Conservation (phyloP, 1,139 yeast species). For the Meyerozyma sp. region DNA sequence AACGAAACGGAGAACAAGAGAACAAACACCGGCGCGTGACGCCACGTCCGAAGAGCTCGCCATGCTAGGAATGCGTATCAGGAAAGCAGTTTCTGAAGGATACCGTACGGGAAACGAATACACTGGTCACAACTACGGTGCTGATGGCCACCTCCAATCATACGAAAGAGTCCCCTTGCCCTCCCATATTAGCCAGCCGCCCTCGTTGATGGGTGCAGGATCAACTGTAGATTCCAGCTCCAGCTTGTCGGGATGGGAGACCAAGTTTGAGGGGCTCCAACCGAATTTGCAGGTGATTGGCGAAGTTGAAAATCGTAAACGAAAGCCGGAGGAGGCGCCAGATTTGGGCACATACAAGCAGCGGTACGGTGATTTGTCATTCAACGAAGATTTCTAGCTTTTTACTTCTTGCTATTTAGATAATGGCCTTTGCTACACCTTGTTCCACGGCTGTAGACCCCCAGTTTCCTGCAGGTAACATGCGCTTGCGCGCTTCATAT, state of each 20-base stretch:
- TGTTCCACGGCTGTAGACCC: not conserved
- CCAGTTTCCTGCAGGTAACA: not conserved
- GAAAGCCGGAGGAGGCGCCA: constrained; percentile 34
- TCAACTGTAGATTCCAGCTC: constrained; percentile 41
- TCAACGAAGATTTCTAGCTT: constrained; percentile 41
- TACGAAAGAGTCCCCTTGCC: constrained; percentile 53
- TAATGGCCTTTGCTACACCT: not conserved
- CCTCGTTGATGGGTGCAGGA: constrained; percentile 31
- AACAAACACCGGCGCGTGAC: constrained; percentile 10
- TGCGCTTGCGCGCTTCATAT: not conserved
- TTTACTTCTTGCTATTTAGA: not conserved
- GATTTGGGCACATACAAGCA: constrained; percentile 16
- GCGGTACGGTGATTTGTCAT: constrained; percentile 39
- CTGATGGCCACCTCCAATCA: constrained; percentile 4
- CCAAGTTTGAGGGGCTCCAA: constrained; percentile 8
- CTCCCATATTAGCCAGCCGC: constrained; percentile 32
- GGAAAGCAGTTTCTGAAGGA: constrained; percentile 64
- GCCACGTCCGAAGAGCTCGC: constrained; percentile 32
- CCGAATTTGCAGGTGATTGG: constrained; percentile 9
- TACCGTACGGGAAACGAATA: constrained; percentile 24
- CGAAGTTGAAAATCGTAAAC: constrained; percentile 18
- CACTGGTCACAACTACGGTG: constrained; percentile 4
- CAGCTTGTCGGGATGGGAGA: constrained; percentile 47
- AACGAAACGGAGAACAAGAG: constrained; percentile 18
- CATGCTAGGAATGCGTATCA: constrained; percentile 64